phyloP scores from a whole-genome alignment of 768 basidiomycete genomes.

The Psilocybe cubensis region DNA sequence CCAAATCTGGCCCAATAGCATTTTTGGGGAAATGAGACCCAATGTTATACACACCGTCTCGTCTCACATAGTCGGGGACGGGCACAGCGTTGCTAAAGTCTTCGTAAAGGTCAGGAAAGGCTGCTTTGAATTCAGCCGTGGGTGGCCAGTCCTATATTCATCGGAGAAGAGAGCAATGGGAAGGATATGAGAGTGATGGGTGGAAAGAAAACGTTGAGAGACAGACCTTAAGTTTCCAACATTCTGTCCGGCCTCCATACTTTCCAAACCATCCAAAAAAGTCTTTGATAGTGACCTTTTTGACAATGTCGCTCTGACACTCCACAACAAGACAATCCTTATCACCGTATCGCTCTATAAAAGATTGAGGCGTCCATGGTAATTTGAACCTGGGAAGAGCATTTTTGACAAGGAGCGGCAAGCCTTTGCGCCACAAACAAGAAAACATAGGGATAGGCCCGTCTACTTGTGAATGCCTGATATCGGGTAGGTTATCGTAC shows the following conservation, averaged over 20 bases:
- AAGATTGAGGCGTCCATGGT: conserved; percentile 84
- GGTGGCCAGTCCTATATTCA: conserved; percentile 86
- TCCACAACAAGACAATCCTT: conserved; percentile 77
- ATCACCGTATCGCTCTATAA: conserved; percentile 67
- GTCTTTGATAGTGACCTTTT: conserved; percentile 65
- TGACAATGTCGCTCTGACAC: conserved; percentile 75
- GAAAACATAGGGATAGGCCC: conserved; percentile 9
- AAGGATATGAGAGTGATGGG: neutral
- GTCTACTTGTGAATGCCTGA: neutral
- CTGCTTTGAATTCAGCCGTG: conserved; percentile 79
- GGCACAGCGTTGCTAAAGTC: conserved; percentile 87
- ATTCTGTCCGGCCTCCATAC: conserved; percentile 57
- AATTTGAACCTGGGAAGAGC: conserved; percentile 64
- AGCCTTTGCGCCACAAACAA: conserved; percentile 64
- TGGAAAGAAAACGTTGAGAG: neutral
- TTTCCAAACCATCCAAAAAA: conserved; percentile 84
- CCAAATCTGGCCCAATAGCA: conserved; percentile 78
- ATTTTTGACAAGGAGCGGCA: conserved; percentile 79
- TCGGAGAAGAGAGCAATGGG: neutral
- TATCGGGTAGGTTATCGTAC: conserved; percentile 17
- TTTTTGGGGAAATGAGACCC: conserved; percentile 88
- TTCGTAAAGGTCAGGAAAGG: conserved; percentile 83
- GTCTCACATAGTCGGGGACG: conserved; percentile 86
- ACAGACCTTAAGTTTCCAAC: conserved; percentile 77
- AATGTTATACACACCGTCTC: conserved; percentile 88